phyloP scores from a whole-genome alignment of 257 asterid genomes.

The Leptodermis oblonga region DNA sequence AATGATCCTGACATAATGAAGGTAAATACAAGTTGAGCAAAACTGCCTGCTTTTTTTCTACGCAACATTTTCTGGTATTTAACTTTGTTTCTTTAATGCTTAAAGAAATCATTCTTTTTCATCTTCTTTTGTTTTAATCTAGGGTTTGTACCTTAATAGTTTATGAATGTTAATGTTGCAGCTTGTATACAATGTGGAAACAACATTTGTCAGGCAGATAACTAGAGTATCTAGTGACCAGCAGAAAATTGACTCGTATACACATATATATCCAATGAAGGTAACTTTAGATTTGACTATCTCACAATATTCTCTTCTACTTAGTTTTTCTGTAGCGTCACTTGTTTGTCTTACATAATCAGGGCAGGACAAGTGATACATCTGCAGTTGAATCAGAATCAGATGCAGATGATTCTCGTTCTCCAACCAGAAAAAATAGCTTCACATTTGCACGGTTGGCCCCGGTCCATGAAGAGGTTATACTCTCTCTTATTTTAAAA shows the following conservation, averaged over 20 bases:
- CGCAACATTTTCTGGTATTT: not conserved
- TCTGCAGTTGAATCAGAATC: conserved; percentile 54
- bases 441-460: conserved; percentile 29
- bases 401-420: conserved; percentile 49
- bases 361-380: conserved; percentile 57
- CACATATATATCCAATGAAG: conserved; percentile 42
- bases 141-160: not conserved
- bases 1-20: conserved; percentile 85
- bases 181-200: conserved; percentile 60
- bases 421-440: conserved; percentile 43
- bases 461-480: conserved; percentile 75
- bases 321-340: conserved; percentile 3
- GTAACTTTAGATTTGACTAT: conserved; percentile 21
- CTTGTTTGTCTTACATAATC: conserved; percentile 17
- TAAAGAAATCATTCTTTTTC: not conserved
- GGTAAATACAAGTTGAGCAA: conserved; percentile 30
- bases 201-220: conserved; percentile 43
- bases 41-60: not conserved
- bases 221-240: conserved; percentile 40
- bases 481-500: too few relatives aligned
- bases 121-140: too few relatives aligned
- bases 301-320: not conserved
- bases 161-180: conserved; percentile 20
- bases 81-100: not conserved
- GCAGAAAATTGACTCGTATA: conserved; percentile 38